Conservation (phyloP, 2,329 filamentous ascomycete genomes). For the Fusarium ambrosium region DNA sequence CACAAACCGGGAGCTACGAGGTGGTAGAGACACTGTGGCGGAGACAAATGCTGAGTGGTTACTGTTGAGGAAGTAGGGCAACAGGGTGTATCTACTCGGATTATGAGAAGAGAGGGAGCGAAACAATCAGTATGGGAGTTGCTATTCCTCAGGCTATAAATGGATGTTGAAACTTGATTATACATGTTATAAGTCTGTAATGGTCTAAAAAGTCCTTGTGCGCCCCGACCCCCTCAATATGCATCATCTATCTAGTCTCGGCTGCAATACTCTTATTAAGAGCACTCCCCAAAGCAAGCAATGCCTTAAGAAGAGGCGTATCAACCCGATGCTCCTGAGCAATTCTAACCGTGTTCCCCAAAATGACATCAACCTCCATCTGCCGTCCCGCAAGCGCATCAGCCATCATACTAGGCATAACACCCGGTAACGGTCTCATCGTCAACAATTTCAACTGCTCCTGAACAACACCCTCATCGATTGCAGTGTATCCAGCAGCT, state of each 20-base stretch:
- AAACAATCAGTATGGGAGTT: fast-evolving
- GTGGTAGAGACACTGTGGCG: background rate
- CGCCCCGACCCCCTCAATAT: background rate
- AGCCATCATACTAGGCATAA: background rate
- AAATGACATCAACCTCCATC: background rate
- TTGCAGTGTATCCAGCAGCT: background rate
- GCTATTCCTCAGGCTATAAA: background rate
- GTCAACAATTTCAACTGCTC: background rate
- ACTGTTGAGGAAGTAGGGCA: background rate
- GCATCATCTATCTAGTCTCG: background rate
- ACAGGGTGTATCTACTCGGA: background rate
- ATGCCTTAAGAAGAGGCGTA: background rate
- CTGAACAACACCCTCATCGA: background rate
- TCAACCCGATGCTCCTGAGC: background rate
- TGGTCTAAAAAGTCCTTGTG: background rate
- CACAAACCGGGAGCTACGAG: background rate
- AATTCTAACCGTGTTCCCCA: background rate
- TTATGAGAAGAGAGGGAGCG: background rate
- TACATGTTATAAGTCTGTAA: background rate
- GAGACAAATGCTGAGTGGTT: background rate
- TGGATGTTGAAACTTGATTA: background rate
- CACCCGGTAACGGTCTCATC: background rate
- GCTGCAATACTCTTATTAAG: background rate
- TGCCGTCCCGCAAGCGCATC: background rate
- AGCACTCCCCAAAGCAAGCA: background rate